A percentile compares a stretch with the other conserved stretches of the same genome.
These are phyloP conservation scores for Jatropha curcas DNA, from an alignment of 345 rosid species.

Conservation along the genomic window DNA sequence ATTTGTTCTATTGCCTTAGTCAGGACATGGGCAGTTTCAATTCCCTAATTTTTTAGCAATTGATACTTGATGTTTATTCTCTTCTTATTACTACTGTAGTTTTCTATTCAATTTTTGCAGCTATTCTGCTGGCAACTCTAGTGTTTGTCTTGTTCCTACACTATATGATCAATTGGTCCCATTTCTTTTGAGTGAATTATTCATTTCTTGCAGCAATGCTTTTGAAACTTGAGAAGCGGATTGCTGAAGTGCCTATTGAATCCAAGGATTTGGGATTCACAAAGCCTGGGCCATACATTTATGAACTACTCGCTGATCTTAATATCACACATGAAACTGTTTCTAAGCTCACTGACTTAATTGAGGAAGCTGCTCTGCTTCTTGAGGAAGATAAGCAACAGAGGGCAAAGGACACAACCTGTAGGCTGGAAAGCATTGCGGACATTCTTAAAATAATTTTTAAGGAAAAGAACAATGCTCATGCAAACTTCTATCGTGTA, in stretches of 20 bases:
- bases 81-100: not conserved
- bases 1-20: conserved; percentile 9
- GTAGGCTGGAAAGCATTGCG: conserved; percentile 75
- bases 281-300: conserved; percentile 86
- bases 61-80: not conserved
- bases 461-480: conserved; percentile 56
- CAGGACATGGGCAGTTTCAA: not conserved
- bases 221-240: conserved; percentile 83
- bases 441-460: conserved; percentile 74
- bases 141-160: not conserved
- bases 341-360: conserved; percentile 60
- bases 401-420: conserved; percentile 40
- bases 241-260: conserved; percentile 74
- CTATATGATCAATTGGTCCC: not conserved
- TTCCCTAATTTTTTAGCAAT: not conserved
- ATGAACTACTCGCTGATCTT: conserved; percentile 74
- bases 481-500: conserved; percentile 77
- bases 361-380: conserved; percentile 73
- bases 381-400: conserved; percentile 75
- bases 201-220: conserved; percentile 66
- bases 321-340: conserved; percentile 80
- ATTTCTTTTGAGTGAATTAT: conserved; percentile 14
- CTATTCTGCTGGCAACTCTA: conserved; percentile 1
- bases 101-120: conserved; percentile 6
- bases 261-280: conserved; percentile 84